Evolutionary conservation across 2,329 filamentous ascomycete species (phyloP).

Genomic region (Neophaeococcomyces mojaviensis): DNA sequence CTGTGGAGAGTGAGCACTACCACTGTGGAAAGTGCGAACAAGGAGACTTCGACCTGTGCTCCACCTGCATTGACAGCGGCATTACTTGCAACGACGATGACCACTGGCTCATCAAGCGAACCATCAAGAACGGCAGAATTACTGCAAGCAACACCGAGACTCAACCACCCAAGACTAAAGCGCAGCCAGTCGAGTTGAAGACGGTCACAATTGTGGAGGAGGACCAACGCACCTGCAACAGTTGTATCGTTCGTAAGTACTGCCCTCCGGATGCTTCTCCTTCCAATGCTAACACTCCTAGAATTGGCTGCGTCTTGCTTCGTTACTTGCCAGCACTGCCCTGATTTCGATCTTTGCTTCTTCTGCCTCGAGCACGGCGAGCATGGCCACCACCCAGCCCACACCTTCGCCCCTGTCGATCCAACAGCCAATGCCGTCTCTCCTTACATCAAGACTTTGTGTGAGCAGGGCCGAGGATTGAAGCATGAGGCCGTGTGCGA

Average conservation of each 20-base stretch:
- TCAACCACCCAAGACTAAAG: constrained; percentile 46
- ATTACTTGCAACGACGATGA: constrained; percentile 67
- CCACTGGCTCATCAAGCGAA: constrained; percentile 94
- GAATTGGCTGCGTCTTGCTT: constrained; percentile 72
- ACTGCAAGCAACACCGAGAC: constrained; percentile 80
- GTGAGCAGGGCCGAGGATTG: constrained; percentile 71
- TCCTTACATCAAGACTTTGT: constrained; percentile 56
- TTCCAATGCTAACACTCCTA: constrained; percentile 27
- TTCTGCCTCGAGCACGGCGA: constrained; percentile 65
- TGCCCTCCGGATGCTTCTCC: constrained; percentile 1
- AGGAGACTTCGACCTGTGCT: constrained; percentile 91
- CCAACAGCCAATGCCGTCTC: constrained; percentile 56
- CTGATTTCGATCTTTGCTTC: constrained; percentile 89
- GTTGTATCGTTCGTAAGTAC: constrained; percentile 53
- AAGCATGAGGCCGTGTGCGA: constrained; percentile 88
- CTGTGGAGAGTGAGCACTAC: constrained; percentile 76
- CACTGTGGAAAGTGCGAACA: constrained; percentile 91
- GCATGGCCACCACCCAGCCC: constrained; percentile 87
- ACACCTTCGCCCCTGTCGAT: constrained; percentile 63
- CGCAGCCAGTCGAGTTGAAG: constrained; percentile 12
- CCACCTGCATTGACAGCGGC: constrained; percentile 66
- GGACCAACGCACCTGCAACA: constrained; percentile 50
- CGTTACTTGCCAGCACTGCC: constrained; percentile 74
- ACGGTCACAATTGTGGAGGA: constrained; percentile 7
- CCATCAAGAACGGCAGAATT: constrained; percentile 68